Conservation (phyloP, 2,329 filamentous ascomycete species). For the Aspergillus hiratsukae region DNA sequence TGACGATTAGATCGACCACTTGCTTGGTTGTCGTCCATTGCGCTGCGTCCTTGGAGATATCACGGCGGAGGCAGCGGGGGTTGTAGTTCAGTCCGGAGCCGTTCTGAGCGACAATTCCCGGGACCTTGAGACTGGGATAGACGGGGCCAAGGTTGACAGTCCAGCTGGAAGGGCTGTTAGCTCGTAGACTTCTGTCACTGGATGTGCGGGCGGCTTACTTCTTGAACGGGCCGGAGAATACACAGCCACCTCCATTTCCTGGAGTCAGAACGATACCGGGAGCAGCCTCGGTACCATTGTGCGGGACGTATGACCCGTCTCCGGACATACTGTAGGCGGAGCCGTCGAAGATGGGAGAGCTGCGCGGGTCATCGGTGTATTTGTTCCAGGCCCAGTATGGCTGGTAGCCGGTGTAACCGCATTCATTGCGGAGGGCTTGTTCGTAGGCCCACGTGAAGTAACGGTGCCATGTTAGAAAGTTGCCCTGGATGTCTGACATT, state of each 20-base stretch:
- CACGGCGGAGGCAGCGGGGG: constrained; percentile 28
- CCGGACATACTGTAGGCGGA: constrained; percentile 41
- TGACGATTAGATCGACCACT: constrained; percentile 16
- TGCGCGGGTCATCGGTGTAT: constrained; percentile 26
- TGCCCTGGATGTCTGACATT: constrained; percentile 8
- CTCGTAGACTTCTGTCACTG: not conserved
- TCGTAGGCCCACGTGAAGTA: constrained; percentile 43
- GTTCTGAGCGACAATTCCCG: constrained; percentile 10
- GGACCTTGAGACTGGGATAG: constrained; percentile 13
- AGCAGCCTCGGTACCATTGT: constrained; percentile 21
- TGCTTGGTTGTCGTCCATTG: constrained; percentile 15
- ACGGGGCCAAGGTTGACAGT: constrained; percentile 29
- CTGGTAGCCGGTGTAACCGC: constrained; percentile 41
- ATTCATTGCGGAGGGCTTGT: constrained; percentile 40
- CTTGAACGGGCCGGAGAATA: constrained; percentile 30
- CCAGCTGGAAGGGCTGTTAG: constrained; percentile 10
- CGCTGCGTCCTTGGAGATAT: constrained; percentile 18
- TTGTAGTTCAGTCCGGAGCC: constrained; percentile 24
- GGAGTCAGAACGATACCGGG: constrained; percentile 36
- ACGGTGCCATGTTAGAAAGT: constrained; percentile 44
- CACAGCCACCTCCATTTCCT: constrained; percentile 32
- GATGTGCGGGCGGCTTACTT: constrained; percentile 18
- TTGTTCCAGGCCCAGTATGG: constrained; percentile 42
- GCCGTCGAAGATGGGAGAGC: constrained; percentile 34
- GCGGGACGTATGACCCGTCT: constrained; percentile 36